These are phyloP conservation scores for Botryotinia narcissicola DNA, from an alignment of 2,329 filamentous ascomycete genomes.

Conservation along the genomic window DNA sequence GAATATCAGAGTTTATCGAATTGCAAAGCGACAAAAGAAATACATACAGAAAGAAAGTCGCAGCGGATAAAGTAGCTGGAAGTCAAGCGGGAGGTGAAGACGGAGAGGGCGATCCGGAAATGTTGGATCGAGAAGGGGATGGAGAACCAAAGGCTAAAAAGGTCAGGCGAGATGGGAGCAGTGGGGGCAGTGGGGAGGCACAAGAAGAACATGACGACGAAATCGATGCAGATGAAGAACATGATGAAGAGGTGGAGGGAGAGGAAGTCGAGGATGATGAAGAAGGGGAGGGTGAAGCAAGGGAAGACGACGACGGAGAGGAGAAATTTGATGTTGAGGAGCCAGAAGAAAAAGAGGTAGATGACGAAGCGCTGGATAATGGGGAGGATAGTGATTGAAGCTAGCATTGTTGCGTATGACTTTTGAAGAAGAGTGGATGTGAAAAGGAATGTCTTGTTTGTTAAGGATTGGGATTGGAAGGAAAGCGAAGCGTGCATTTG, in stretches of 20 bases:
- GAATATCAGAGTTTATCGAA: slow-evolving; percentile 60
- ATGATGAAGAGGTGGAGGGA: slow-evolving; percentile 42
- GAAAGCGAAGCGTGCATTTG: slow-evolving; percentile 14
- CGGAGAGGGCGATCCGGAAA: slow-evolving; percentile 43
- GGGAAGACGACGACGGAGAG: slow-evolving; percentile 53
- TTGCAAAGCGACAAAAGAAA: slow-evolving; percentile 73
- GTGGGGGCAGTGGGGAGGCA: slow-evolving; percentile 39
- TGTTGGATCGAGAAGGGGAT: slow-evolving; percentile 34
- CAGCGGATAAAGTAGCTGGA: slow-evolving; percentile 55
- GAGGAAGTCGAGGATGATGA: slow-evolving; percentile 44
- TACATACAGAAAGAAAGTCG: slow-evolving; percentile 67
- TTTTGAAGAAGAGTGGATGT: neutral
- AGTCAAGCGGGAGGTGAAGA: slow-evolving; percentile 38
- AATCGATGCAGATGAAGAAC: slow-evolving; percentile 48
- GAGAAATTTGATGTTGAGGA: slow-evolving; percentile 55
- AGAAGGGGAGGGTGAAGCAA: slow-evolving; percentile 50
- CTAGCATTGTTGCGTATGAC: neutral
- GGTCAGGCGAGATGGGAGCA: slow-evolving; percentile 43
- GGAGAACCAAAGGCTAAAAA: slow-evolving; percentile 21
- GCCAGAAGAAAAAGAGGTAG: slow-evolving; percentile 48
- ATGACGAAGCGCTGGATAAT: slow-evolving; percentile 58
- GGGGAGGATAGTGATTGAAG: slow-evolving; percentile 49
- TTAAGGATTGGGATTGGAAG: neutral
- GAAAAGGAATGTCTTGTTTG: neutral
- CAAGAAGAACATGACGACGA: slow-evolving; percentile 30